These are phyloP conservation scores for Groenewaldozyma sp. DNA, from an alignment of 1,139 yeast genomes.

Conservation along the genomic window DNA sequence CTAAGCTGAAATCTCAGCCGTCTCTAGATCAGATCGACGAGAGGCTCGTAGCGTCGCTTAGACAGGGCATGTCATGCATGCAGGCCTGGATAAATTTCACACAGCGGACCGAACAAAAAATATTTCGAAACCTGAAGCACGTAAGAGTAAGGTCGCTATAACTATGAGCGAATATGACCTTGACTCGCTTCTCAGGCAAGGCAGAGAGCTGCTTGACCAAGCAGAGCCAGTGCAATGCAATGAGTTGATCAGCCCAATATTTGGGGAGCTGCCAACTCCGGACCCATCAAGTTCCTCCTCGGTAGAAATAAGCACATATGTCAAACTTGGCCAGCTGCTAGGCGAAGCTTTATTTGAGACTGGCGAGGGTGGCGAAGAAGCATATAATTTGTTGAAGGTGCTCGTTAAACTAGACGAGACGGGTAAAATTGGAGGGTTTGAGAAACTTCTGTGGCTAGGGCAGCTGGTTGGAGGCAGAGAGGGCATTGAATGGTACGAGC, in stretches of 20 bases:
- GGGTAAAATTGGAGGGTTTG: constrained; percentile 53
- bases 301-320: no score
- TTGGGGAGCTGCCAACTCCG: no score
- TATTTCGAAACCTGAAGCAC: no score
- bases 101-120: no score
- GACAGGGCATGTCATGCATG: no score
- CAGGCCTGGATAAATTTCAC: no score
- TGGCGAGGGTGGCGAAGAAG: constrained; percentile 70
- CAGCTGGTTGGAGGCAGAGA: constrained; percentile 79
- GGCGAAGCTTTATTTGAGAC: constrained; percentile 76
- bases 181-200: constrained; percentile 9
- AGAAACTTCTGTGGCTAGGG: constrained; percentile 82
- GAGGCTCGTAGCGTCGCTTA: no score
- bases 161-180: no score
- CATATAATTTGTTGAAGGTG: constrained; percentile 52
- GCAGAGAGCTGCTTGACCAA: constrained; percentile 14
- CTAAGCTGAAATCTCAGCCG: no score
- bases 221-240: constrained; percentile 19
- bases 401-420: constrained; percentile 64
- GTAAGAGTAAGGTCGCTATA: no score
- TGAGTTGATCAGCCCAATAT: constrained; percentile 11
- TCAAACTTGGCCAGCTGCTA: constrained; percentile 37
- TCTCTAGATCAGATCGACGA: no score
- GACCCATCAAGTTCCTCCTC: no score
- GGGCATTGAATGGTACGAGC: constrained; percentile 58